Percentiles rank a stretch among this genome's conserved stretches.
Evolutionary conservation across 106 monocot genomes (phyloP).

Genomic region (Dendrobium huoshanense): DNA sequence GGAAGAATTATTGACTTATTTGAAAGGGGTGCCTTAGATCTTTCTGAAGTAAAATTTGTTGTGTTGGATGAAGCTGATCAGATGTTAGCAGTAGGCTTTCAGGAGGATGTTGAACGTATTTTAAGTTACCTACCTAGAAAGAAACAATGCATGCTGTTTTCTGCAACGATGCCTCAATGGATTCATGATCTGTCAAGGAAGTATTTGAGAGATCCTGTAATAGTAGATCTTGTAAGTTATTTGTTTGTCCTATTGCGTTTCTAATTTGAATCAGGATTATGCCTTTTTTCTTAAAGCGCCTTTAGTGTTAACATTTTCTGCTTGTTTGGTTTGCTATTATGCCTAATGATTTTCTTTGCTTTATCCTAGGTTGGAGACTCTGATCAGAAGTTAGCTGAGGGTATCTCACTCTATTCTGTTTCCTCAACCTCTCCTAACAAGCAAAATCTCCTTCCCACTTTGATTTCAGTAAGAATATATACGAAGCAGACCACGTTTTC

Average conservation of each 20-base stretch:
- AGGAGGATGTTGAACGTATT: slow-evolving; percentile 49
- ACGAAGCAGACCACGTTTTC: background rate
- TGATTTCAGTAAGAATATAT: slow-evolving; percentile 38
- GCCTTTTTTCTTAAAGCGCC: background rate
- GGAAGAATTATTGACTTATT: slow-evolving; percentile 48
- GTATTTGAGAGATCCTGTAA: slow-evolving; percentile 35
- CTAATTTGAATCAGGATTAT: background rate
- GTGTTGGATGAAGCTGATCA: slow-evolving; percentile 63
- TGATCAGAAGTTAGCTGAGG: slow-evolving; percentile 36
- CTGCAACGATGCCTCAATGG: slow-evolving; percentile 57
- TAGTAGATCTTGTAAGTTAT: slow-evolving; percentile 35
- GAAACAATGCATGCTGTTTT: slow-evolving; percentile 47
- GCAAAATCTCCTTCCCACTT: slow-evolving; percentile 33
- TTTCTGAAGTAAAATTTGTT: slow-evolving; percentile 45
- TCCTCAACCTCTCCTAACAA: slow-evolving; percentile 25
- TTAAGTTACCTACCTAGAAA: slow-evolving; percentile 32
- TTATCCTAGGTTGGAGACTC: slow-evolving; percentile 30
- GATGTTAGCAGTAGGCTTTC: slow-evolving; percentile 48
- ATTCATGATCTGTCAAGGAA: slow-evolving; percentile 34
- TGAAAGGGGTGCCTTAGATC: slow-evolving; percentile 45
- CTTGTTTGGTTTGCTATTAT: background rate
- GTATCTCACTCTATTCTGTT: slow-evolving; percentile 40
- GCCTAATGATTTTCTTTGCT: background rate
- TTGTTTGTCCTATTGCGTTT: background rate
- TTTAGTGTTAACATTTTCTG: no score